A percentile compares a stretch with the other conserved stretches of the same genome.
These are phyloP conservation scores for slime mould (Dictyostelium discoideum) DNA, from an alignment of 78 protist species.

Conservation along the genomic window DNA sequence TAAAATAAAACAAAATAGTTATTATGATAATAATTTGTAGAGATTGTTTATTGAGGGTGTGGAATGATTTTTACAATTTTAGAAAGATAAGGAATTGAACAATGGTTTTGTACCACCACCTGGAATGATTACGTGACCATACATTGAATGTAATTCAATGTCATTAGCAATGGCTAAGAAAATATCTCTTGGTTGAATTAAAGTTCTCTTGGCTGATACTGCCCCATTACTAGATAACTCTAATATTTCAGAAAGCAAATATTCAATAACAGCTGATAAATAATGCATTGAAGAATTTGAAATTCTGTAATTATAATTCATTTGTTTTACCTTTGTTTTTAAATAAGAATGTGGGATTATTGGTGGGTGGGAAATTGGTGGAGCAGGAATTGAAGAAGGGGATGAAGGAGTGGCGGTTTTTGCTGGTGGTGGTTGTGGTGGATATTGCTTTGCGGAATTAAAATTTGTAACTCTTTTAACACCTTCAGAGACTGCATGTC, in stretches of 20 bases:
- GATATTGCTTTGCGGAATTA: too few relatives aligned
- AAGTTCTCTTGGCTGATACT: background rate
- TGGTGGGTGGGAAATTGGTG: background rate
- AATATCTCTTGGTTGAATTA: conserved; percentile 1
- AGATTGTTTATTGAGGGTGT: too few relatives aligned
- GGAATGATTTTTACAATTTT: too few relatives aligned
- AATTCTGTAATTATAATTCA: conserved; percentile 11
- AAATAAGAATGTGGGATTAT: background rate
- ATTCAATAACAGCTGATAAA: conserved; percentile 22
- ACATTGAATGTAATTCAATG: background rate
- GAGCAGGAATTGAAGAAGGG: background rate
- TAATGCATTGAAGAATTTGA: background rate
- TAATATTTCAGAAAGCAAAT: background rate
- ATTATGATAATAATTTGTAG: too few relatives aligned
- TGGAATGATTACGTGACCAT: background rate
- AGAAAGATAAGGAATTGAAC: too few relatives aligned
- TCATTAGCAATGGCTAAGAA: background rate
- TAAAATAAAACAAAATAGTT: too few relatives aligned
- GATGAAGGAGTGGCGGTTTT: background rate
- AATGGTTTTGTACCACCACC: background rate
- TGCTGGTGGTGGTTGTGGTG: too few relatives aligned
- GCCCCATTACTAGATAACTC: conserved; percentile 1
- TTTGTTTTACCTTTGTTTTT: background rate
- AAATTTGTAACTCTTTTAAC: background rate
- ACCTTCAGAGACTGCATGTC: background rate